These are phyloP conservation scores for Fraxinus platypoda DNA, from an alignment of 305 asterid species.

Conservation along the genomic window DNA sequence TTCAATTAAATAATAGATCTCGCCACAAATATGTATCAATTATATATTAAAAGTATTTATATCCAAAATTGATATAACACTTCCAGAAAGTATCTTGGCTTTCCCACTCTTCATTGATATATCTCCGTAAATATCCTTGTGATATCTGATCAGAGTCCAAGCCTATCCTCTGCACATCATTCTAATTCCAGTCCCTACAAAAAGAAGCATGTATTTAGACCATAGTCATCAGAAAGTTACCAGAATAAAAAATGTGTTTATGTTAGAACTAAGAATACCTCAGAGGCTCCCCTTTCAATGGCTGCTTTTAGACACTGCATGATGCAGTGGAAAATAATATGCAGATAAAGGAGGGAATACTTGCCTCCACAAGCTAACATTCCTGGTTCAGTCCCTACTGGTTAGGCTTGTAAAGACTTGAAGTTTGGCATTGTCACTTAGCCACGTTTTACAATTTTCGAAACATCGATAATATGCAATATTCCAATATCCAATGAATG, in stretches of 20 bases:
- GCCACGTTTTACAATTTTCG: no score
- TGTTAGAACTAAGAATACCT: slow-evolving; percentile 30
- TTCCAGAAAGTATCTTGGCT: slow-evolving; percentile 41
- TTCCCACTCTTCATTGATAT: slow-evolving; percentile 61
- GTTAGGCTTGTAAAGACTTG: no score
- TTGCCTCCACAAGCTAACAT: no score
- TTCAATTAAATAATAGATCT: no score
- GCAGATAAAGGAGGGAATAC: no score
- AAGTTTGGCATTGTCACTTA: no score
- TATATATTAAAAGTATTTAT: no score
- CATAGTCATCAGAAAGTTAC: slow-evolving; percentile 1
- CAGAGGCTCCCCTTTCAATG: slow-evolving; percentile 62
- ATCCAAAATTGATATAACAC: no score
- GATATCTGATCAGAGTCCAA: slow-evolving; percentile 64
- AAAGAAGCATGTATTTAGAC: background rate
- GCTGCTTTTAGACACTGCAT: slow-evolving; percentile 76
- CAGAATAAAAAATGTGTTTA: background rate
- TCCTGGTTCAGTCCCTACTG: no score
- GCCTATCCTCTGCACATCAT: slow-evolving; percentile 55
- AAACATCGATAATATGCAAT: no score
- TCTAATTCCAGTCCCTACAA: slow-evolving; percentile 65
- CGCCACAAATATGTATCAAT: no score
- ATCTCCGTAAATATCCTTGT: slow-evolving; percentile 54
- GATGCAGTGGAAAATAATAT: background rate
- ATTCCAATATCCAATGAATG: no score